Conservation (phyloP, 192 early-diverging fungal genomes). For the Jimgerdemannia lactiflua region DNA sequence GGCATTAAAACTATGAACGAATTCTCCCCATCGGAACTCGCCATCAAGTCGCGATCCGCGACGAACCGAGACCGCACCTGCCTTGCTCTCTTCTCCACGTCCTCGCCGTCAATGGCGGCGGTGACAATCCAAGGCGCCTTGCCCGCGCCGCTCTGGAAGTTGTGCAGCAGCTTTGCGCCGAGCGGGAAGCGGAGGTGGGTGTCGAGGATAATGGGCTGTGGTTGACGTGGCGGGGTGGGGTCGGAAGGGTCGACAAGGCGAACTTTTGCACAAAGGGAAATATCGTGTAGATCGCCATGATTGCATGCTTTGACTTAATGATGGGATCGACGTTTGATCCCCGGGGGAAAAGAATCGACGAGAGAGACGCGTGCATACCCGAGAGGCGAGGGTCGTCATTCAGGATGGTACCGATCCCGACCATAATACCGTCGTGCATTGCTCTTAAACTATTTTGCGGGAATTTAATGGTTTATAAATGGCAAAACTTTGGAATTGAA, state of each 20-base stretch:
- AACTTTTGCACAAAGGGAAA: background rate
- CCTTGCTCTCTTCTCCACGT: background rate
- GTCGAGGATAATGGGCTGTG: slow-evolving; percentile 82
- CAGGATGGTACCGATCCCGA: slow-evolving; percentile 81
- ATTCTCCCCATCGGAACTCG: background rate
- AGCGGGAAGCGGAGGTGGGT: slow-evolving; percentile 61
- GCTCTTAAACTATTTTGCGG: slow-evolving; percentile 48
- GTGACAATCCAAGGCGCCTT: slow-evolving; percentile 61
- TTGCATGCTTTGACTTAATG: too few relatives aligned
- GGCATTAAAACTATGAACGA: background rate
- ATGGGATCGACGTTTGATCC: too few relatives aligned
- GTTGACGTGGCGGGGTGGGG: slow-evolving; percentile 36
- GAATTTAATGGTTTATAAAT: too few relatives aligned
- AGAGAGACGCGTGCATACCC: slow-evolving; percentile 8
- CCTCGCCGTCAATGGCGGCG: background rate
- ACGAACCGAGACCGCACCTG: background rate
- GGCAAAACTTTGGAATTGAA: too few relatives aligned
- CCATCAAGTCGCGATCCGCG: background rate
- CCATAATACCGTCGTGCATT: slow-evolving; percentile 78
- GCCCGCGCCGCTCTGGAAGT: slow-evolving; percentile 13
- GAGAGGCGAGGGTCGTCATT: slow-evolving; percentile 78
- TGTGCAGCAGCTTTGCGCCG: slow-evolving; percentile 48
- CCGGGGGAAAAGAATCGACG: too few relatives aligned
- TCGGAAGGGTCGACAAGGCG: background rate
- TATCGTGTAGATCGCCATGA: background rate